Conservation (phyloP, 257 asterid genomes). For the Cinchona pubescens region DNA sequence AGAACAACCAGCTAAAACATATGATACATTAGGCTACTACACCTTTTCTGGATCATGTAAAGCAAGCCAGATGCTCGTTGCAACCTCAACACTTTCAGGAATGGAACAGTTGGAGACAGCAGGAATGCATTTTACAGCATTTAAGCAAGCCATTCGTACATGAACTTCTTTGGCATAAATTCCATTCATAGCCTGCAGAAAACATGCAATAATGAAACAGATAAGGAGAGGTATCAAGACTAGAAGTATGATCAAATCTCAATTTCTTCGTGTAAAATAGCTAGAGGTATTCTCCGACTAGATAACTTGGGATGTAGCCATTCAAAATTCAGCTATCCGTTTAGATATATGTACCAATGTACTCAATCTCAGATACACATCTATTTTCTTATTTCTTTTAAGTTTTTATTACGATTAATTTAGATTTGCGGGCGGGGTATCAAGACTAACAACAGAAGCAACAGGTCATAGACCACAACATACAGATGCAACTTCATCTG, state of each 20-base stretch:
- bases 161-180: constrained; percentile 89
- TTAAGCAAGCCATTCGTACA: constrained; percentile 92
- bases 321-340: too few relatives aligned
- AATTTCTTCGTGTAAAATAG: too few relatives aligned
- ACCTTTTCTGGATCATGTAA: constrained; percentile 94
- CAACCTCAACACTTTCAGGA: constrained; percentile 81
- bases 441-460: constrained; percentile 19
- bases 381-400: too few relatives aligned
- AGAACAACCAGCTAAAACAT: constrained; percentile 8
- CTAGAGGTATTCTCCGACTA: too few relatives aligned
- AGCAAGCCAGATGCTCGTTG: constrained; percentile 96
- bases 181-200: constrained; percentile 75
- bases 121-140: constrained; percentile 94
- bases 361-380: too few relatives aligned
- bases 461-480: constrained; percentile 26
- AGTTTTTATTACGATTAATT: too few relatives aligned
- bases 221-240: constrained; percentile 11
- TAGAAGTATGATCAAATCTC: too few relatives aligned
- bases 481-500: constrained; percentile 97
- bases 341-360: too few relatives aligned
- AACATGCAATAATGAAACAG: constrained; percentile 23
- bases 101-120: constrained; percentile 77
- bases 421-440: too few relatives aligned
- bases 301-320: too few relatives aligned
- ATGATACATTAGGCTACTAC: background rate